Base-by-base conservation (phyloP, 257 asterid genomes). In the Anisodus acutangulus region DNA sequence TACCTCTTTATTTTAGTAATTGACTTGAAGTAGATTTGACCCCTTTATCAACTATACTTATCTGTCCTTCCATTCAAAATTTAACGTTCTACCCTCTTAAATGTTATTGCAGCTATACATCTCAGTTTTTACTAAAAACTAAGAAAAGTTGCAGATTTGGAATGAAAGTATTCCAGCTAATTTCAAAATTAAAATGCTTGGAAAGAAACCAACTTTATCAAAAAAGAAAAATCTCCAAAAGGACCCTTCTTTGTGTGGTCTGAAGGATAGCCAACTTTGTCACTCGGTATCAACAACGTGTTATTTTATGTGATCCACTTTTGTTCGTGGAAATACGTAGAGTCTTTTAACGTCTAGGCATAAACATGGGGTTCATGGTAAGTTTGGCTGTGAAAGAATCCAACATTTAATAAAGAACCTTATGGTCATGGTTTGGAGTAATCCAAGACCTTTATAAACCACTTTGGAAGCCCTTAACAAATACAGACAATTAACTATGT, bases 81-180 rank as follows among this genome's bases (percentile, higher is more conserved):
- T 12, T 15, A 45, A n/a, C 5, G 4, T 10, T 43, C 58, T 43
- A 71, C 79, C 17, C 17, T 3, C 58, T 43, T 71, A 45, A 71
- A n/a, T 71, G n/a, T 71, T 19, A 9, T 71, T 45, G 79, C 79
- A 71, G 79, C 79, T 45, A 71, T 71, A 71, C 58, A 41, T 69
- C 78, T 68, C 78, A 41, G 31, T 39, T 69, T 69, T 26, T 69
- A 39, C 54, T 69, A 39, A 69, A 68, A 9, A 6, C 76, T 15
- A 68, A 15, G 76, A 68, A 39, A 47, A 68, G 76, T 37, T 17
- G 54, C 31, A 69, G 54, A 41, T 39, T 39, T 16, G 54, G 19
- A 69, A 69, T 39, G 31, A 8, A 69, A 16, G 26, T 39, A 69
- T 69, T 12, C 54, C 54, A 69, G 78, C 13, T 26, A 69, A 68